These are phyloP conservation scores for Puccinia triticina DNA, from an alignment of 1,284 basidiomycete species.

Conservation along the genomic window DNA sequence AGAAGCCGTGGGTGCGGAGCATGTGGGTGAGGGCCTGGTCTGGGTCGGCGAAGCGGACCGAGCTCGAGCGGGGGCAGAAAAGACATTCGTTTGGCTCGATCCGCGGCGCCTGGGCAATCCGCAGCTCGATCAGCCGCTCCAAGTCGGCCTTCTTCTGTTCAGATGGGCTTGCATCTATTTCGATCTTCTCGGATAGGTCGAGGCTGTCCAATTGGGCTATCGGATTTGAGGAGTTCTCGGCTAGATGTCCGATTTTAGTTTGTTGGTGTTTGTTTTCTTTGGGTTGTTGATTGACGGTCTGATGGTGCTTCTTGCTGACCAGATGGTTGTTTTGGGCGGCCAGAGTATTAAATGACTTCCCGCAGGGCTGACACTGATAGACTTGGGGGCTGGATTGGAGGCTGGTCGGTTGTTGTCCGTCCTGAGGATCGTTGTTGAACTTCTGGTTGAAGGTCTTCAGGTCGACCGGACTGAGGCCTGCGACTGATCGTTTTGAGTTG, in stretches of 20 bases:
- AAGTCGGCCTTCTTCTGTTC: slow-evolving; percentile 63
- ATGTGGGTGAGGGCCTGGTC: slow-evolving; percentile 72
- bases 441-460: slow-evolving; percentile 83
- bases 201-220: slow-evolving; percentile 32
- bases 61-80: slow-evolving; percentile 69
- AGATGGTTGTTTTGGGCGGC: slow-evolving; percentile 88
- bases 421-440: slow-evolving; percentile 68
- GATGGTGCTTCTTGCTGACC: slow-evolving; percentile 84
- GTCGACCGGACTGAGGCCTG: slow-evolving; percentile 83
- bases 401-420: neutral
- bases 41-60: slow-evolving; percentile 52
- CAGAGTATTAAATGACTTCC: slow-evolving; percentile 85
- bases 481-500: slow-evolving; percentile 96
- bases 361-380: slow-evolving; percentile 59
- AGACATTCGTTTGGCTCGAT: slow-evolving; percentile 67
- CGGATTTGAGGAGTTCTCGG: slow-evolving; percentile 1
- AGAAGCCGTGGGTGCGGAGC: slow-evolving; percentile 85
- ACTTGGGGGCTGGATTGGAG: neutral
- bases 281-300: slow-evolving; percentile 64
- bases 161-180: neutral
- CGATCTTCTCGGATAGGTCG: neutral
- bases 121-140: slow-evolving; percentile 69
- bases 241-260: slow-evolving; percentile 17
- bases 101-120: slow-evolving; percentile 67
- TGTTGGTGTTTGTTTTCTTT: slow-evolving; percentile 46